These are phyloP conservation scores for Lyophyllum atratum DNA, from an alignment of 768 basidiomycete genomes.

Conservation along the genomic window DNA sequence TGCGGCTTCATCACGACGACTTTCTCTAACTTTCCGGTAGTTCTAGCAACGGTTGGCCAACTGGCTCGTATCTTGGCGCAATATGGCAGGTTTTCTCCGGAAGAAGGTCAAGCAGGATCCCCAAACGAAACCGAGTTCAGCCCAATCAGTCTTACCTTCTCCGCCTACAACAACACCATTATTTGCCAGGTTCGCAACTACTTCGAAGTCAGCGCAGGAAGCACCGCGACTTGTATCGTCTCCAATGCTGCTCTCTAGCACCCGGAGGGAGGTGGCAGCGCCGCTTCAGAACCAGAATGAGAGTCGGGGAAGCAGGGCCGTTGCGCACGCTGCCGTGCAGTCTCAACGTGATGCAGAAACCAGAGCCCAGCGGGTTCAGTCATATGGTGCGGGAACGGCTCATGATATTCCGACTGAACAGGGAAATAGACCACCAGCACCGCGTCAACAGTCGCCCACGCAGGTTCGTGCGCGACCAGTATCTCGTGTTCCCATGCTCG, in stretches of 20 bases:
- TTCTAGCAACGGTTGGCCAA: constrained; percentile 7
- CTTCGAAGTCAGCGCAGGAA: constrained; percentile 21
- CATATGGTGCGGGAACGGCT: background rate
- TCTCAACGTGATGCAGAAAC: constrained; percentile 12
- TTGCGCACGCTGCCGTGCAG: constrained; percentile 10
- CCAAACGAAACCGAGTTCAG: constrained; percentile 15
- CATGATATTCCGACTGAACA: background rate
- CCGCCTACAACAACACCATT: constrained; percentile 33
- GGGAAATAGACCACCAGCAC: background rate
- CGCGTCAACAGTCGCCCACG: constrained; percentile 10
- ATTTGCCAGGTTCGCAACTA: constrained; percentile 38
- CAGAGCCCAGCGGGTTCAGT: background rate
- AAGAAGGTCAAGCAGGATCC: constrained; percentile 44
- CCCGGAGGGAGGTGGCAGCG: constrained; percentile 23
- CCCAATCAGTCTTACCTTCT: constrained; percentile 11
- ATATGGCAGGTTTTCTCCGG: constrained; percentile 61
- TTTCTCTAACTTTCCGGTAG: background rate
- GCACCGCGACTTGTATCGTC: constrained; percentile 35
- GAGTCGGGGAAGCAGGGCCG: constrained; percentile 3
- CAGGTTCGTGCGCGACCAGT: constrained; percentile 9
- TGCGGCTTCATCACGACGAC: constrained; percentile 1
- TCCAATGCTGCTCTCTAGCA: constrained; percentile 36
- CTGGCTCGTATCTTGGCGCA: constrained; percentile 9
- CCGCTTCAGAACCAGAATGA: constrained; percentile 11
- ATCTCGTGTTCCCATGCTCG: constrained; percentile 15